Base-by-base conservation (phyloP, 768 basidiomycete genomes). In the Termitomyces sp. region DNA sequence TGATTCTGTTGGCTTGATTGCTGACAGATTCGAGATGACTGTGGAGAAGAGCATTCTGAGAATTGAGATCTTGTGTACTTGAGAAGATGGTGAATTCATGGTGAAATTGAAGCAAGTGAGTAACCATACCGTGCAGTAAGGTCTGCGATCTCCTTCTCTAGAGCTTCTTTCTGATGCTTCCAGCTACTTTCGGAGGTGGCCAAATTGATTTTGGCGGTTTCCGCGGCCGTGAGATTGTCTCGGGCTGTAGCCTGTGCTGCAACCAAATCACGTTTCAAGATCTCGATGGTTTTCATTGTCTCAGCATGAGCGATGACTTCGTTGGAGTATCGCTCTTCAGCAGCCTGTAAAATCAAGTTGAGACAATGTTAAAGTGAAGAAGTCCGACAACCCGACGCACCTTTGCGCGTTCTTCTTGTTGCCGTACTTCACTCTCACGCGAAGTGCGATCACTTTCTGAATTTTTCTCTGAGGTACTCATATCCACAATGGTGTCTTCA, bases 291-390 rank as follows among this genome's bases (percentile, higher is more conserved):
- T 74, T 92, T 92, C 79, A 95, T 89, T 0, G 90, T 82, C 22
- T 94, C 92, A 0, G 94, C 93, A 70, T 96, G 94, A 0, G 90
- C 79, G 36, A 95, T 76, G n/a, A 95, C 83, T 69, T 93, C 93
- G 55, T 86, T 81, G 5, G 87, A 82, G 66, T 94, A 94, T 58
- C 88, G 84, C 55, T 91, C 89, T 69, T 95, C 91, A 6, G 91
- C 91, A 65, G 86, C 81, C 84, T 87, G 63, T 9, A 56, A 38
- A 35, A 42, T 46, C 7, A 20, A 32, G 2, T 20, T 42, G 22
- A 55, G 40, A 45, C 48, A 20, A 61, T 5, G 51, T 38, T 44
- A 35, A n/a, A n/a, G 15, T 52, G 7, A 52, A 24, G 36, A 42
- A 11, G 35, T 20, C 5, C 38, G 6, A 13, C 28, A 9, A 39